Base-by-base conservation (phyloP, 2,329 filamentous ascomycete genomes). In the Fusarium siculi region DNA sequence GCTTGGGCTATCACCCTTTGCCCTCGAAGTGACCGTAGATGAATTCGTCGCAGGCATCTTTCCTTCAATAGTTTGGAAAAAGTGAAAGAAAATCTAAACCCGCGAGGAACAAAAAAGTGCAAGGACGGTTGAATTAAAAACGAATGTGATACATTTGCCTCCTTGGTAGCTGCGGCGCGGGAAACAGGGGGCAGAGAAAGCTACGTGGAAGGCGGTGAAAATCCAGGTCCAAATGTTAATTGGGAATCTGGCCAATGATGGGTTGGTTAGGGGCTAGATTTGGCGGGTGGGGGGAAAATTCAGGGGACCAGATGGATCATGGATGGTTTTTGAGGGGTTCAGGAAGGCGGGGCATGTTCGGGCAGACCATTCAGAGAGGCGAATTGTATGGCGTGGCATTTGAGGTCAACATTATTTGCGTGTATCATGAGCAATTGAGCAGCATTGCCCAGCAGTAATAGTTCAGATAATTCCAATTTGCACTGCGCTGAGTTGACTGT, bases 11-110 rank as follows among this genome's bases (percentile, higher is more conserved):
- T 74, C 71, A 66, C 73, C 73, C 67, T 76, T 74, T 57, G 76
- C 76, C 72, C 79, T 79, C 59, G 81, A 79, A 66, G 79, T 80
- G 69, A 81, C 76, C 63, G 82, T 83, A 40, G 81, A 75, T 39
- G 81, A 78, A 56, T 77, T 74, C 54, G 80, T 78, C 68, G 79
- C 66, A 49, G 71, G 56, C 76, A 78, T 77, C 39, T 55, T 34
- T 14, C 50, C 28, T n/a, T 58, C 37, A n/a, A 40, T 16, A 9
- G 5, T n/a, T 43, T n/a, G 5, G 21, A 5, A 23, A 40, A 34
- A 9, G 40, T 44, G 39, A 43, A 55, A 58, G n/a, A 18, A 25
- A 37, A 30, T 34, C 32, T 46, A 19, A 47, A 32, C 9, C 23
- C 23, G 3, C 40, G n/a, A 47, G 44, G 46, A 52, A 34, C 19